Conservation (phyloP, 805 yeast genomes). For the Ogataea ramenticola region DNA sequence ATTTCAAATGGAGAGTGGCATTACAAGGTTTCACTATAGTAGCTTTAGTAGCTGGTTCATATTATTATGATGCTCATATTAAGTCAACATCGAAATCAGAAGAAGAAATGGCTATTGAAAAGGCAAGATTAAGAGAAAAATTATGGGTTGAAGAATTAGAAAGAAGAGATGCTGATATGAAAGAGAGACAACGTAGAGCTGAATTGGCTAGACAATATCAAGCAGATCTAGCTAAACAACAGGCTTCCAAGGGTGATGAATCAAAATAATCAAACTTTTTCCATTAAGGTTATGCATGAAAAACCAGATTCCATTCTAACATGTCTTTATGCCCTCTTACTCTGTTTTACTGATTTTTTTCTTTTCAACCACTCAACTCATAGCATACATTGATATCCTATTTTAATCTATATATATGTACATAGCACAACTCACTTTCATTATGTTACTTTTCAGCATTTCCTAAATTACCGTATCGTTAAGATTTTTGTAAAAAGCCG, state of each 20-base stretch:
- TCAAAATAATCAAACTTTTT: neutral
- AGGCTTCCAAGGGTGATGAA: neutral
- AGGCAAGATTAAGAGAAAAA: conserved; percentile 78
- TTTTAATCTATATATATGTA: too few species aligned
- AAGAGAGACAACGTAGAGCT: conserved; percentile 61
- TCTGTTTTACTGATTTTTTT: too few species aligned
- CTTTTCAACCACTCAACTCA: too few species aligned
- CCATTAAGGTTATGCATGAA: too few species aligned
- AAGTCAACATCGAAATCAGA: conserved; percentile 35
- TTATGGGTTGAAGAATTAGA: conserved; percentile 89
- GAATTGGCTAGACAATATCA: conserved; percentile 43
- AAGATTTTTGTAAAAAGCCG: too few species aligned
- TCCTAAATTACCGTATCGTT: too few species aligned
- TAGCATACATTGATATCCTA: too few species aligned
- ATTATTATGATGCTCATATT: conserved; percentile 49
- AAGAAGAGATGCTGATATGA: conserved; percentile 70
- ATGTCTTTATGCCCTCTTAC: too few species aligned
- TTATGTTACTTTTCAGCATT: too few species aligned
- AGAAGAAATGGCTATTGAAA: conserved; percentile 62
- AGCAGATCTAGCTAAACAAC: neutral
- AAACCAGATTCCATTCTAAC: too few species aligned
- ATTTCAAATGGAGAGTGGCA: conserved; percentile 86
- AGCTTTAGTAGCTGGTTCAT: conserved; percentile 78
- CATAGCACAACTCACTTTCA: too few species aligned
- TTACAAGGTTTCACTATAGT: conserved; percentile 78